A percentile compares a stretch with the other conserved stretches of the same genome.
phyloP scores from a whole-genome alignment of 148 eudicot genomes.

The Fagopyrum esculentum region DNA sequence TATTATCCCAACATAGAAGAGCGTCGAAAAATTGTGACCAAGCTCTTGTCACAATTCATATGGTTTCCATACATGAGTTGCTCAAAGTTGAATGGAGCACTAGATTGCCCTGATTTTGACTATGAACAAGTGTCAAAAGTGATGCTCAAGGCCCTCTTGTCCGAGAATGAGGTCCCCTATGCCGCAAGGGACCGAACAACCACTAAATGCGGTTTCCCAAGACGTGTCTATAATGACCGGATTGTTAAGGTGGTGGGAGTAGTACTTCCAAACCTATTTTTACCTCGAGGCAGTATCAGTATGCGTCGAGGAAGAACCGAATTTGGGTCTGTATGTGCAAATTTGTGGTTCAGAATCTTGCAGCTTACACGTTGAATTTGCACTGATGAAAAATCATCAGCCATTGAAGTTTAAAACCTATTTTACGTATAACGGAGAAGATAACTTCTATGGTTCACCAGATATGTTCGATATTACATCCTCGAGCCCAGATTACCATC shows the following conservation, averaged over 20 bases:
- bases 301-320: slow-evolving; percentile 56
- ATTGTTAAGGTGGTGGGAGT: not conserved
- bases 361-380: slow-evolving; percentile 69
- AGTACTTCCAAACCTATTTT: slow-evolving; percentile 16
- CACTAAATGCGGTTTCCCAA: slow-evolving; percentile 5
- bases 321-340: slow-evolving; percentile 67
- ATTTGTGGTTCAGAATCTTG: slow-evolving; percentile 66
- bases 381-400: slow-evolving; percentile 51
- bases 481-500: too few species aligned
- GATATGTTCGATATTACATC: slow-evolving; percentile 15
- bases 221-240: not conserved
- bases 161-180: not conserved
- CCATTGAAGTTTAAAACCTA: slow-evolving; percentile 38
- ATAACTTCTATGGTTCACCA: slow-evolving; percentile 54
- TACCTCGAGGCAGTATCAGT: slow-evolving; percentile 62
- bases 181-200: not conserved
- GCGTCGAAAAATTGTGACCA: slow-evolving; percentile 56
- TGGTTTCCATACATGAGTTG: slow-evolving; percentile 79
- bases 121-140: not conserved
- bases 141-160: not conserved
- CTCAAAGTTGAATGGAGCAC: slow-evolving; percentile 57
- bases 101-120: not conserved
- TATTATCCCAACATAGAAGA: slow-evolving; percentile 64
- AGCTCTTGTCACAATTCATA: slow-evolving; percentile 57
- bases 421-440: slow-evolving; percentile 35